phyloP scores from a whole-genome alignment of 2,329 filamentous ascomycete genomes.

The Cladosporium cucumerinum region DNA sequence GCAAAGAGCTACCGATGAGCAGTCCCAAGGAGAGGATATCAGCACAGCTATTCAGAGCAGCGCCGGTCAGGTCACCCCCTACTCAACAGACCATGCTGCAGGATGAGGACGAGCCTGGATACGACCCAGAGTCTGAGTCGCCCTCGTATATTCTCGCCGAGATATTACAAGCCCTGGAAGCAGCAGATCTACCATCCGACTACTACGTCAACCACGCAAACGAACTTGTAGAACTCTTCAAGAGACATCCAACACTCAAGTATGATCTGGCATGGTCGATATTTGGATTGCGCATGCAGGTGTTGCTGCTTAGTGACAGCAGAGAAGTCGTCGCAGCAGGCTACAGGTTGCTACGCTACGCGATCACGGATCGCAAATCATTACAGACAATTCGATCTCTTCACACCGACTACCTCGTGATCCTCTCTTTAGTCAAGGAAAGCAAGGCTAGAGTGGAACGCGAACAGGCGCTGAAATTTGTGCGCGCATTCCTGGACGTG shows the following conservation, averaged over 20 bases:
- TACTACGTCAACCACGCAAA: constrained; percentile 95
- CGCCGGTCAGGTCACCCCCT: constrained; percentile 52
- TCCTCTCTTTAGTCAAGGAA: constrained; percentile 90
- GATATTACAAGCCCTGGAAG: constrained; percentile 82
- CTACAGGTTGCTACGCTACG: constrained; percentile 89
- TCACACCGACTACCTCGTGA: constrained; percentile 89
- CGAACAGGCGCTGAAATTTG: constrained; percentile 94
- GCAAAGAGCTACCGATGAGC: constrained; percentile 51
- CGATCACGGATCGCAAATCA: constrained; percentile 87
- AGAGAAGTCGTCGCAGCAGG: constrained; percentile 93
- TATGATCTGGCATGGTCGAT: constrained; percentile 96
- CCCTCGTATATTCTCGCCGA: constrained; percentile 90
- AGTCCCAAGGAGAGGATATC: constrained; percentile 50
- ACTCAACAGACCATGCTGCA: constrained; percentile 36
- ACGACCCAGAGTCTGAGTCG: constrained; percentile 72
- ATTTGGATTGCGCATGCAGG: constrained; percentile 89
- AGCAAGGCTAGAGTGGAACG: constrained; percentile 95
- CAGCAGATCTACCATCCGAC: constrained; percentile 82
- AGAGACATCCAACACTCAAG: constrained; percentile 85
- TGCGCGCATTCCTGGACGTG: constrained; percentile 90
- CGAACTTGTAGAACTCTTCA: constrained; percentile 92
- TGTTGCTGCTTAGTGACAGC: constrained; percentile 93
- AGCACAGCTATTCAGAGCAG: constrained; percentile 53
- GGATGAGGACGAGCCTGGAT: constrained; percentile 49
- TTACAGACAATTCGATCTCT: constrained; percentile 81